A percentile compares a stretch with the other conserved stretches of the same genome.
These are phyloP conservation scores for Penicillium waksmanii DNA, from an alignment of 495 filamentous ascomycete genomes.

Conservation along the genomic window DNA sequence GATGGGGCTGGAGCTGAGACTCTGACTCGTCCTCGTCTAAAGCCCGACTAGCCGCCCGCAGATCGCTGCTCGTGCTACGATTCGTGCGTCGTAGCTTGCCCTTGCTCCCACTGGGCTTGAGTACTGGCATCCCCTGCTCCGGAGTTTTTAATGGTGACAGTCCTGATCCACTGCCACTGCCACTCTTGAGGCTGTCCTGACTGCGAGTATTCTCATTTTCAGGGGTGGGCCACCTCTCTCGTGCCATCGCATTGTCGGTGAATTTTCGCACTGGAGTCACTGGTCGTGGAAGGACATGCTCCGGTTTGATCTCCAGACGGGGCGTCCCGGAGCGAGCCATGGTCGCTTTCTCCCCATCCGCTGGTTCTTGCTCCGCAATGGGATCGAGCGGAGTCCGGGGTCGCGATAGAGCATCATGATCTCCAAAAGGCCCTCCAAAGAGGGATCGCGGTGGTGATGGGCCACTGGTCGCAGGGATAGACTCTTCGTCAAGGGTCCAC, in stretches of 20 bases:
- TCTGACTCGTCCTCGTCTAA: slow-evolving; percentile 19
- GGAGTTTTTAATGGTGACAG: slow-evolving; percentile 30
- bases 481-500: slow-evolving; percentile 40
- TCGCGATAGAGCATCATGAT: slow-evolving; percentile 33
- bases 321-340: slow-evolving; percentile 38
- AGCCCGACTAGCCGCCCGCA: slow-evolving; percentile 67
- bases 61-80: slow-evolving; percentile 77
- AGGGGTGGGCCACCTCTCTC: slow-evolving; percentile 54
- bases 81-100: slow-evolving; percentile 68
- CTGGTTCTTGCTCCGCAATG: slow-evolving; percentile 46
- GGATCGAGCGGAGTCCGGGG: slow-evolving; percentile 45
- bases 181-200: slow-evolving; percentile 15
- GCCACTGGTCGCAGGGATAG: slow-evolving; percentile 22
- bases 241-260: slow-evolving; percentile 55
- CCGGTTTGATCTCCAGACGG: slow-evolving; percentile 47
- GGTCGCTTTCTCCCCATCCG: slow-evolving; percentile 21
- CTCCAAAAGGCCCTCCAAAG: slow-evolving; percentile 29
- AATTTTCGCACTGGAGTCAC: slow-evolving; percentile 48
- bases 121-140: slow-evolving; percentile 39
- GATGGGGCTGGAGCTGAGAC: slow-evolving; percentile 21
- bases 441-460: slow-evolving; percentile 33
- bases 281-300: slow-evolving; percentile 48
- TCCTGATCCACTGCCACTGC: slow-evolving; percentile 43
- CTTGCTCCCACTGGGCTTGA: slow-evolving; percentile 38
- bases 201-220: slow-evolving; percentile 43